Evolutionary conservation across 2,329 filamentous ascomycete genomes (phyloP), one percentile per base, ranked within the genome.

Genomic region (Tolypocladium pustulatum): DNA sequence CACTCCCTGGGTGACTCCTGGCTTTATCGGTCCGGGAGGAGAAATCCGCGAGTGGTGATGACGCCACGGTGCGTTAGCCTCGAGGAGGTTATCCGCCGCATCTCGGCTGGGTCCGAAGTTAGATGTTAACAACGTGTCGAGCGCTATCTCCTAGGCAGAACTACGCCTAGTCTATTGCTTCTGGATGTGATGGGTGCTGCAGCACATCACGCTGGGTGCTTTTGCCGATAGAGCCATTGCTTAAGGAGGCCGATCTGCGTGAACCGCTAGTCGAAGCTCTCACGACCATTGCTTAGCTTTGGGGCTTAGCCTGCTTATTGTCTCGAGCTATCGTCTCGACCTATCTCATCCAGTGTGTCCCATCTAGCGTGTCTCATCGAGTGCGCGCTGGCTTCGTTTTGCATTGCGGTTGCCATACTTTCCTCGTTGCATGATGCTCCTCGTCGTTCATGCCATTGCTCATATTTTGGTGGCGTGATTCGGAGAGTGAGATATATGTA

Each of bases 21-120:
- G 81, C 4, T 90, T 90, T 64, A 80, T 82, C 63, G 88, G 87
- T 0, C 83, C 84, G 0, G 87, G 86, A 61, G 85, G 85, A 0
- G 79, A 82, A 59, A 77, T 89, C 56, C 74, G 86, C 55, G 87
- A 90, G 69, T 90, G 87, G 87, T 90, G 55, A 60, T 9, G 41
- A 22, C 49, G 20, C 27, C 17, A 51, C 17, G 15, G 4, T 4
- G 15, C 27, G 27, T 17, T 17, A 34, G 17, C 4, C 27, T 15
- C 7, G 17, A n/a, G n/a, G n/a, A 4, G 15, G 6, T 32, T 9
- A n/a, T 9, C 25, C 9, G 15, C 7, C 15, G 46, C 15, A 51
- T 13, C 17, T 12, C 15, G 46, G 25, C 43, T 30, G 12, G 25
- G 17, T 17, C 25, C 10, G 15, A 12, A 6, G 43, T 20, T 6